Conservation (phyloP, 257 asterid species). For the Przewalskia tangutica region DNA sequence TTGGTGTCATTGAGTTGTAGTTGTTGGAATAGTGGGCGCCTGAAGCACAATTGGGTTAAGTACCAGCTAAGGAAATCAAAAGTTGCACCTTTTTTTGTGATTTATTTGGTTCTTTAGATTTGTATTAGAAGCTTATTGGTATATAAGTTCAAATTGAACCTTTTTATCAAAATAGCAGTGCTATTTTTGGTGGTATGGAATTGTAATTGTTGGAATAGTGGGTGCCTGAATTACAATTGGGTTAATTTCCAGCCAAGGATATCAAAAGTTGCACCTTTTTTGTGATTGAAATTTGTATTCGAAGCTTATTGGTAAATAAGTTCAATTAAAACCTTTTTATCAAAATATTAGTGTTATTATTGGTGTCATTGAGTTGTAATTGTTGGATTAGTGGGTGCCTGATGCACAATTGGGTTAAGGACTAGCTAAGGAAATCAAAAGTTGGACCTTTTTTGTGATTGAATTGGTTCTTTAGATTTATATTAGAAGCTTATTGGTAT, state of each 20-base stretch:
- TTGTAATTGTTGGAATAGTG: not conserved
- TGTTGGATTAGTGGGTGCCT: not conserved
- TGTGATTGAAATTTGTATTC: not conserved
- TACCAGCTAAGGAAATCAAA: not conserved
- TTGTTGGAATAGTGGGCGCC: not conserved
- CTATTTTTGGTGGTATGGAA: not conserved
- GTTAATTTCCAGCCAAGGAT: not conserved
- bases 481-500: not conserved
- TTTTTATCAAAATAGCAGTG: not conserved
- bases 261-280: not conserved
- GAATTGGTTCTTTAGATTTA: not conserved
- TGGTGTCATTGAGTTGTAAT: not conserved
- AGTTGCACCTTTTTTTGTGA: not conserved
- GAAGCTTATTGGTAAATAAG: too few relatives aligned
- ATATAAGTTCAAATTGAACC: conserved; percentile 16
- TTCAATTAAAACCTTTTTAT: not conserved
- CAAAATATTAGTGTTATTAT: not conserved
- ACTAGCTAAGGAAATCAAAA: not conserved
- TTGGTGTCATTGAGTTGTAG: not conserved
- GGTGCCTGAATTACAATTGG: not conserved
- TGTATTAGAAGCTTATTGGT: too few relatives aligned
- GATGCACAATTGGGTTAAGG: not conserved
- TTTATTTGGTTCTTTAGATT: not conserved
- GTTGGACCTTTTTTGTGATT: not conserved
- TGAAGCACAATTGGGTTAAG: not conserved